Percentiles rank a stretch among this genome's conserved stretches.
These are phyloP conservation scores for Neurospora sp. DNA, from an alignment of 2,329 filamentous ascomycete genomes.

Conservation along the genomic window DNA sequence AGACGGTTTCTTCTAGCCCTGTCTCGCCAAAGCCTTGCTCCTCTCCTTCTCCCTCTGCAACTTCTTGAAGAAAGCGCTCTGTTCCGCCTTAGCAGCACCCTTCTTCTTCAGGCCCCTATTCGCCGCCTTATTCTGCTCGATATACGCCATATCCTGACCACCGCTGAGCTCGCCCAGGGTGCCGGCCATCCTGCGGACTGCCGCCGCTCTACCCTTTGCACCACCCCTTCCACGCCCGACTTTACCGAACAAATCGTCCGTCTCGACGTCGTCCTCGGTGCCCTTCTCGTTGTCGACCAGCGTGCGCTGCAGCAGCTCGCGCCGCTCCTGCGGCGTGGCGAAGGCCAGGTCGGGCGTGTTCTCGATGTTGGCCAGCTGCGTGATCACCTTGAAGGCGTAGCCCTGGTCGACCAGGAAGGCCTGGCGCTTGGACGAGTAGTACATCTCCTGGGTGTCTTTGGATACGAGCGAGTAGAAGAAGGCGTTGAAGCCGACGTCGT, in stretches of 20 bases:
- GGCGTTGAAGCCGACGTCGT: slow-evolving; percentile 97
- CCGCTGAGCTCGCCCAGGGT: slow-evolving; percentile 79
- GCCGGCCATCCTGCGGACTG: slow-evolving; percentile 63
- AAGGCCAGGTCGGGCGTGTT: slow-evolving; percentile 74
- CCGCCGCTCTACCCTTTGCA: slow-evolving; percentile 32
- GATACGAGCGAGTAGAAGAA: slow-evolving; percentile 98
- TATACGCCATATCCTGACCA: slow-evolving; percentile 95
- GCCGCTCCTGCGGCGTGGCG: slow-evolving; percentile 65
- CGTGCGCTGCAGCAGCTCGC: slow-evolving; percentile 81
- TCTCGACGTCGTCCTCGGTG: slow-evolving; percentile 22
- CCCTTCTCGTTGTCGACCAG: slow-evolving; percentile 64
- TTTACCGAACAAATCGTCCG: slow-evolving; percentile 31
- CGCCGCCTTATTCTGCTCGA: slow-evolving; percentile 67
- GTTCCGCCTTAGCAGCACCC: slow-evolving; percentile 37
- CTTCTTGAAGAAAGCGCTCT: slow-evolving; percentile 56
- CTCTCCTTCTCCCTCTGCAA: slow-evolving; percentile 52
- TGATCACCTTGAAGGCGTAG: slow-evolving; percentile 98
- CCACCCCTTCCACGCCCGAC: slow-evolving; percentile 8
- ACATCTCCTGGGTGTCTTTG: slow-evolving; percentile 97
- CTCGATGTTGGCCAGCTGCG: slow-evolving; percentile 84
- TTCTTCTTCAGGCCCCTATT: slow-evolving; percentile 54
- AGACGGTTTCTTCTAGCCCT: neutral
- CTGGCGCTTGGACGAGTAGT: slow-evolving; percentile 90
- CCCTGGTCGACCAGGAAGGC: slow-evolving; percentile 96
- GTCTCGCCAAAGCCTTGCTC: slow-evolving; percentile 21